Evolutionary conservation across 805 yeast genomes (phyloP), one percentile per base, ranked within the genome.

Genomic region (Candida parachauliodes): DNA sequence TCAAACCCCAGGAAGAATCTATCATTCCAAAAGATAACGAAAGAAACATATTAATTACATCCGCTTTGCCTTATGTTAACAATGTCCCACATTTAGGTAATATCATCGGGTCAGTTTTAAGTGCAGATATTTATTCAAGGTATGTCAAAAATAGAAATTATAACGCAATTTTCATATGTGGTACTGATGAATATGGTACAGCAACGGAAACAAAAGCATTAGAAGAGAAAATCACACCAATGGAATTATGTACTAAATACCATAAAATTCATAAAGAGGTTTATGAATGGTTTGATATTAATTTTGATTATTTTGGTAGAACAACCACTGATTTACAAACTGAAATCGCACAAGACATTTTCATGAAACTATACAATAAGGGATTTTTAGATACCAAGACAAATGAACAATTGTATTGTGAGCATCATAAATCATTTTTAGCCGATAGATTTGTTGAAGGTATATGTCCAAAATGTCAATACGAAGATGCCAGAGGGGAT

Each of bases 181-280:
- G 99, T 67, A 93, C 98, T 26, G 99, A 93, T 60, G 99, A 93
- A 67, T 93, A 93, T 59, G 99, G 99, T 59, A 93, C 99, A 41
- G 99, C 99, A 32, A 93, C 98, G 11, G 99, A 93, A 64, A 93
- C 98, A 20, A 93, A 91, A 66, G 98, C 98, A 8, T 67, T 93
- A 35, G 98, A 91, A 60, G 98, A 93, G 56, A 81, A 83, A 28
- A 83, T 86, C 43, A 76, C 95, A 3, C 98, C 99, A 34, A 70
- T 77, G 51, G 83, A 88, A 58, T 72, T 93, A 51, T 93, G 98
- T 73, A 88, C 83, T 62, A 93, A 91, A 62, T 93, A 87, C 63
- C 83, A 88, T 62, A 72, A 74, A 42, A 74, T 93, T 48, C 99
- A 93, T 61, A 74, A 81, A 44, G 86, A 85, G 32, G 93, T 93